Evolutionary conservation across 495 filamentous ascomycete genomes (phyloP), one percentile per base, ranked within the genome.

Genomic region (Rhypophila decipiens): DNA sequence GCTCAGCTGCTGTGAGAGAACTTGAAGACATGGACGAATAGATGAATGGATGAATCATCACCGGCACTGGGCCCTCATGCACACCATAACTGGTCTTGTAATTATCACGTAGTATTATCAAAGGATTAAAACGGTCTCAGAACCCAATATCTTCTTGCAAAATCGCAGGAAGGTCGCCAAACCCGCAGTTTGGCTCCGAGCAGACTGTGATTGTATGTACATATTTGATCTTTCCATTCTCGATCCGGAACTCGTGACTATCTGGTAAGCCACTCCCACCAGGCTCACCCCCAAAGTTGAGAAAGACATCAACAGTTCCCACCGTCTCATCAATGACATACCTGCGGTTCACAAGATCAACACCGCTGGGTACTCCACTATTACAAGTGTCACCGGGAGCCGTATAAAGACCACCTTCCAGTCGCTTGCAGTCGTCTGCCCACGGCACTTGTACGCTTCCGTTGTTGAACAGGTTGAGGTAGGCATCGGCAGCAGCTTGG

Each of bases 181-280:
- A 44, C 4, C 65, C 65, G 36, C 65, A 68, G 33, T 64, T 61
- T 1, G 51, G 39, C 39, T 60, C 52, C 7, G 53, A 42, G 39
- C 65, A 64, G 17, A 63, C 60, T 5, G 66, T 69, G 34, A 69
- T 51, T 4, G 71, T 75, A 53, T 73, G 70, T 18, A 73, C 65
- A 51, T 61, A 73, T 41, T 66, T 63, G 24, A 75, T 52, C 64
- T 64, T 68, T 9, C 71, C 70, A 7, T 66, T 60, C 56, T 75
- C 70, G 13, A 75, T 63, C 29, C 70, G 57, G 53, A 75, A 75
- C 52, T 71, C 66, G 54, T 75, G 72, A 41, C 68, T 72, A 46
- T 74, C 71, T 3, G 69, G 69, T 54, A 64, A 54, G 52, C 63
- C 18, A 33, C 59, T 61, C 45, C 24, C n/a, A 11, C 63, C 66